phyloP scores from a whole-genome alignment of 208 protist genomes.

The Leishmania aethiopica region DNA sequence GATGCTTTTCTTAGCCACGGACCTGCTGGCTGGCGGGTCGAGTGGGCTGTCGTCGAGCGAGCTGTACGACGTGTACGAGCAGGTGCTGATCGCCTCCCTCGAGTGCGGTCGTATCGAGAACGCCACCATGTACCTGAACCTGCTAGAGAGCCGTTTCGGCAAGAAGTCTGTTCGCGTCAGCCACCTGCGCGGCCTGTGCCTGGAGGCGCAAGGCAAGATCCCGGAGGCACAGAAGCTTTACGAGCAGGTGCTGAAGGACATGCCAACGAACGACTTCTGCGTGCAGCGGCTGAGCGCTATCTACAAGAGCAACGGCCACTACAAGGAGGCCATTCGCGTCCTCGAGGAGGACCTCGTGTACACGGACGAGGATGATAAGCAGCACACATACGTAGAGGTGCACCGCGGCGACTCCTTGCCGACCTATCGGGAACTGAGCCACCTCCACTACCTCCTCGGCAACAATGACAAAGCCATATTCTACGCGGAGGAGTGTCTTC shows the following conservation, averaged over 20 bases:
- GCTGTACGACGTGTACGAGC: constrained; percentile 77
- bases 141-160: constrained; percentile 80
- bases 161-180: constrained; percentile 68
- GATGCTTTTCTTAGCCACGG: constrained; percentile 72
- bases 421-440: constrained; percentile 66
- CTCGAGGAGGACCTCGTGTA: constrained; percentile 73
- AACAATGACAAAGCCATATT: constrained; percentile 55
- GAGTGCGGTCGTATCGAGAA: constrained; percentile 71
- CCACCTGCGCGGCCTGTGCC: constrained; percentile 74
- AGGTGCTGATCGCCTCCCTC: constrained; percentile 78
- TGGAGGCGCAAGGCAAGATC: constrained; percentile 69
- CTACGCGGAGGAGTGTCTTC: constrained; percentile 75
- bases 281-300: constrained; percentile 78
- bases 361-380: constrained; percentile 66
- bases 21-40: constrained; percentile 71
- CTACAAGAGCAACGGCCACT: constrained; percentile 70
- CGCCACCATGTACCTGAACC: constrained; percentile 58
- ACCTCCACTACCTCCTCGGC: constrained; percentile 69
- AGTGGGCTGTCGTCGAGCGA: constrained; percentile 50
- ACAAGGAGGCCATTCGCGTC: constrained; percentile 68
- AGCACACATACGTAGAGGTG: constrained; percentile 69
- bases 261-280: constrained; percentile 64
- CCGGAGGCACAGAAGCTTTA: constrained; percentile 70
- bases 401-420: constrained; percentile 51
- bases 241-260: constrained; percentile 51